Evolutionary conservation across 768 basidiomycete species (phyloP), one percentile per base, ranked within the genome.

Genomic region (Amanita muscaria): DNA sequence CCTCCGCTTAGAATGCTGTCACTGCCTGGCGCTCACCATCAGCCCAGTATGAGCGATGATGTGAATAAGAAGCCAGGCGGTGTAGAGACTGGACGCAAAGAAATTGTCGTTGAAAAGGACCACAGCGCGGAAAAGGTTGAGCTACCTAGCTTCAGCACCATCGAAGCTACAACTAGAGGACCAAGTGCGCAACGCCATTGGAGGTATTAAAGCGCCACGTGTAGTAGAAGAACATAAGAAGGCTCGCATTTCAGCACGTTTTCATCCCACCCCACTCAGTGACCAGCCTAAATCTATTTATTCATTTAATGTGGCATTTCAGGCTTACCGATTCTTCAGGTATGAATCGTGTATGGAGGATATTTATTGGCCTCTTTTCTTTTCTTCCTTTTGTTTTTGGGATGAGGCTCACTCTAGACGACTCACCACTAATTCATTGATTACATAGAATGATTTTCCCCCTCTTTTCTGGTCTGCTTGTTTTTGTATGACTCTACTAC

Each of bases 91-190:
- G 34, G 18, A 15, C 15, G 27, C 12, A 29, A 12, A 9, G 5
- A 30, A n/a, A 22, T 30, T 18, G 27, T 14, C 5, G 32, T 15
- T 30, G 15, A 27, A 23, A 34, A 43, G 34, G 18, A 29, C n/a
- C 43, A 11, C 7, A 21, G 15, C 31, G 23, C 19, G 22, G 53
- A 61, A 53, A 66, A 64, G 50, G 65, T 80, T 15, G 79, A 74
- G 60, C 59, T 82, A 49, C 80, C 80, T 2, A 70, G 76, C 10
- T 82, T 82, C 59, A 75, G 73, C 52, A 69, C 75, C 63, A 77
- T 82, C 49, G 78, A 79, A 55, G 77, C 78, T 44, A 79, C 76
- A 34, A 53, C 68, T n/a, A 52, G 59, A 25, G 51, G 44, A 4
- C 27, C 46, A 15, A n/a, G n/a, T n/a, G 38, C 40, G 40, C 38